Evolutionary conservation across 495 filamentous ascomycete species (phyloP).

Genomic region (Alectoria sarmentosa): DNA sequence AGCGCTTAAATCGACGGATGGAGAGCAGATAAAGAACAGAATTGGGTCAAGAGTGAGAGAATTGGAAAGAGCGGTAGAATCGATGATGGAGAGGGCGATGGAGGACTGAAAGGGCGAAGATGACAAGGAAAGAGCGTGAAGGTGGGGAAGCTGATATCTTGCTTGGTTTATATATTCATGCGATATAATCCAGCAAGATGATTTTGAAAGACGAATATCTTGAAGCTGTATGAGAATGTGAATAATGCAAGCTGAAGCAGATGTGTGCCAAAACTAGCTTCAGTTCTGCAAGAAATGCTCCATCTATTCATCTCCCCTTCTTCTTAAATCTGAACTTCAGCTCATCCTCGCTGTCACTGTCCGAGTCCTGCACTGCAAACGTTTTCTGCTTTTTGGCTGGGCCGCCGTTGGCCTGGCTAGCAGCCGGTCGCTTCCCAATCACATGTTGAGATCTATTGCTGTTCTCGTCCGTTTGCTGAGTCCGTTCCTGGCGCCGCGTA

Average conservation of each 20-base stretch:
- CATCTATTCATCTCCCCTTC: constrained; percentile 21
- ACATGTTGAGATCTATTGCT: constrained; percentile 34
- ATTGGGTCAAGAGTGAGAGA: constrained; percentile 46
- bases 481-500: constrained; percentile 32
- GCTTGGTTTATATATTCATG: not conserved
- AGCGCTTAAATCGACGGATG: constrained; percentile 35
- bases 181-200: not conserved
- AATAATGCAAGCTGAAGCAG: not conserved
- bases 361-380: constrained; percentile 26
- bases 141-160: not conserved
- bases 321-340: constrained; percentile 42
- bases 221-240: not conserved
- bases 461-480: constrained; percentile 29
- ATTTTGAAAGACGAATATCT: not conserved
- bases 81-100: constrained; percentile 41
- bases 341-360: constrained; percentile 47
- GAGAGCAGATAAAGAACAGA: constrained; percentile 43
- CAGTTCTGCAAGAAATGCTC: not conserved
- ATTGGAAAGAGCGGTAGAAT: constrained; percentile 44
- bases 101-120: constrained; percentile 24
- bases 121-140: not conserved
- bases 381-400: constrained; percentile 41
- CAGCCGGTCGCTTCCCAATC: constrained; percentile 21
- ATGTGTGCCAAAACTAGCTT: not conserved
- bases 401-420: constrained; percentile 31